A percentile compares a stretch with the other conserved stretches of the same genome.
These are phyloP conservation scores for Dipsacomyces acuminosporus DNA, from an alignment of 371 early-diverging fungal species.

Conservation along the genomic window DNA sequence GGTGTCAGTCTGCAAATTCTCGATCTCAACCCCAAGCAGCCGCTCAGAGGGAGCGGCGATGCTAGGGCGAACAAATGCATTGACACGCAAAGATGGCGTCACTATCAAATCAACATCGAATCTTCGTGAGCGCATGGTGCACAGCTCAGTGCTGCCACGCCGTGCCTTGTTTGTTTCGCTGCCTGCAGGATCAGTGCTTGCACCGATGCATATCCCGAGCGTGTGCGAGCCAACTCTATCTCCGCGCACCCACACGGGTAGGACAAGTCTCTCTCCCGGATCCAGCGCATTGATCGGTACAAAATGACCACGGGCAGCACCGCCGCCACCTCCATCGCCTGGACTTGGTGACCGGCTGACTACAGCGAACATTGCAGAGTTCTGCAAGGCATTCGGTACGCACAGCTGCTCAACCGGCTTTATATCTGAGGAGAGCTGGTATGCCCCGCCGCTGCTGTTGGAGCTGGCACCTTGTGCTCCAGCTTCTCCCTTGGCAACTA, in stretches of 20 bases:
- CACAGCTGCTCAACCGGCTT: not conserved
- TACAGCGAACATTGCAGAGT: slow-evolving; percentile 24
- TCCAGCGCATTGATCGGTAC: slow-evolving; percentile 45
- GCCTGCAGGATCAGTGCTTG: slow-evolving; percentile 3
- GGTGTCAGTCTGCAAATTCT: slow-evolving; percentile 33
- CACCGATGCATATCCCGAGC: slow-evolving; percentile 55
- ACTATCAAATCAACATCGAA: slow-evolving; percentile 51
- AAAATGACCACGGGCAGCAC: not conserved
- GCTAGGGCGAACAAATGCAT: slow-evolving; percentile 88
- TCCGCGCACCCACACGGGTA: slow-evolving; percentile 88
- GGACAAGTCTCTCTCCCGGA: slow-evolving; percentile 64
- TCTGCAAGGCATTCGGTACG: slow-evolving; percentile 26
- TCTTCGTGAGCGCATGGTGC: slow-evolving; percentile 35
- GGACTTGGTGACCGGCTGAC: slow-evolving; percentile 4
- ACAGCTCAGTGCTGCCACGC: not conserved
- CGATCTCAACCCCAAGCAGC: slow-evolving; percentile 84
- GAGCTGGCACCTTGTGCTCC: not conserved
- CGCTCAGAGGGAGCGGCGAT: slow-evolving; percentile 67
- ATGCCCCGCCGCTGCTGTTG: slow-evolving; percentile 1
- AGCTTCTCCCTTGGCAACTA: not conserved
- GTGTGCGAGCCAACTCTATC: slow-evolving; percentile 84
- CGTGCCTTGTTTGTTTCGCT: not conserved
- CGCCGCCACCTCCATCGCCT: not conserved
- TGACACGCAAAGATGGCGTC: slow-evolving; percentile 81
- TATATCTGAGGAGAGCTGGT: not conserved